These are phyloP conservation scores for Salix dunnii DNA, from an alignment of 345 rosid genomes.

Conservation along the genomic window DNA sequence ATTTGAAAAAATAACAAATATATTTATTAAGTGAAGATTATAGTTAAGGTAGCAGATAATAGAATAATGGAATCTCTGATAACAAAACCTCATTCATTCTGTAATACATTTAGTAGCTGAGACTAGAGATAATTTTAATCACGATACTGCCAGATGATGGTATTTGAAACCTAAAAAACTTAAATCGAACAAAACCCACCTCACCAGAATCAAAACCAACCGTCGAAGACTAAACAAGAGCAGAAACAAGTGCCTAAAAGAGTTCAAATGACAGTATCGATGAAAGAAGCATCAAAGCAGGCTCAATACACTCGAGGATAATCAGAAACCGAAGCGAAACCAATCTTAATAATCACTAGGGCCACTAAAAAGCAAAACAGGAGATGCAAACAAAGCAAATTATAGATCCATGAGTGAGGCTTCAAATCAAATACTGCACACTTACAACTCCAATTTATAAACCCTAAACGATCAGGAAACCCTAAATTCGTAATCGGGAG, in stretches of 20 bases:
- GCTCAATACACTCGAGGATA: conserved; percentile 2
- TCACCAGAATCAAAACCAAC: background rate
- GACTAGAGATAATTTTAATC: background rate
- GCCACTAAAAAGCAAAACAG: conserved; percentile 13
- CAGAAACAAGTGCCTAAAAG: background rate
- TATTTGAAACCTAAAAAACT: background rate
- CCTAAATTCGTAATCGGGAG: conserved; percentile 23
- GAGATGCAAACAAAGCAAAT: conserved; percentile 18
- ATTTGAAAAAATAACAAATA: background rate
- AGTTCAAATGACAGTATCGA: conserved; percentile 23
- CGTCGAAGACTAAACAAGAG: background rate
- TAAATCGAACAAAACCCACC: background rate
- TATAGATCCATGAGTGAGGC: conserved; percentile 51
- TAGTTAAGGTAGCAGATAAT: background rate
- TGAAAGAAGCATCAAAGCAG: background rate
- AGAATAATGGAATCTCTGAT: background rate
- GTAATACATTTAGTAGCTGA: background rate
- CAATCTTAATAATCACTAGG: conserved; percentile 10
- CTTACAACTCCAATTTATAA: conserved; percentile 31
- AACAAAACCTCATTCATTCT: background rate
- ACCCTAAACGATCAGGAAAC: conserved; percentile 25
- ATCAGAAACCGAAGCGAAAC: conserved; percentile 4
- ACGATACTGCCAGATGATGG: background rate
- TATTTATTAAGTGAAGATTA: background rate
- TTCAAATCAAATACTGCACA: conserved; percentile 34